phyloP scores from a whole-genome alignment of 2,329 filamentous ascomycete species.

The Orbilia quercus region DNA sequence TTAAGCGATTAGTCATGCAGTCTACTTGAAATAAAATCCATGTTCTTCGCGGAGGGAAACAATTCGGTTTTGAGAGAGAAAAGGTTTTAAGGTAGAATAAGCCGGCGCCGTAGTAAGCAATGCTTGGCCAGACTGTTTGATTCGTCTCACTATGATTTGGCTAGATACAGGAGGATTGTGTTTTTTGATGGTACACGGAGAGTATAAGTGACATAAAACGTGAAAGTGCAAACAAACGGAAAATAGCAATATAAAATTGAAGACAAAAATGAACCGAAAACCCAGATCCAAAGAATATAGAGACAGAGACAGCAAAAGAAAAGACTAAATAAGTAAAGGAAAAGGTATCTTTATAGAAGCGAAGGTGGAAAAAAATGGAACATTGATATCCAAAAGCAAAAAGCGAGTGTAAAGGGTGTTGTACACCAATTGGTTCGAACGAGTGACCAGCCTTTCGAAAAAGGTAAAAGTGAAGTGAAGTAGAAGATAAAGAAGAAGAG shows the following conservation, averaged over 20 bases:
- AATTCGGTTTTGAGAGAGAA: neutral
- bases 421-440: slow-evolving; percentile 50
- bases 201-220: too few species aligned
- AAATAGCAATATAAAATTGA: slow-evolving; percentile 14
- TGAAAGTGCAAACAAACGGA: too few species aligned
- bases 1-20: slow-evolving; percentile 32
- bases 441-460: slow-evolving; percentile 53
- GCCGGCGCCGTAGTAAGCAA: slow-evolving; percentile 13
- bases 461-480: slow-evolving; percentile 36
- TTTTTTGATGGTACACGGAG: slow-evolving; percentile 36
- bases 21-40: slow-evolving; percentile 5
- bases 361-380: slow-evolving; percentile 37
- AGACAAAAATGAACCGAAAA: slow-evolving; percentile 38
- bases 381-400: slow-evolving; percentile 27
- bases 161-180: slow-evolving; percentile 47
- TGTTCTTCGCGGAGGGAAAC: neutral
- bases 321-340: slow-evolving; percentile 9
- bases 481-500: neutral
- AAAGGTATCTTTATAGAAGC: slow-evolving; percentile 56
- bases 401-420: slow-evolving; percentile 52
- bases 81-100: slow-evolving; percentile 26
- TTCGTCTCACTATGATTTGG: slow-evolving; percentile 40
- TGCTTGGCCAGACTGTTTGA: slow-evolving; percentile 21
- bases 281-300: slow-evolving; percentile 27
- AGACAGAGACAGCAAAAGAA: slow-evolving; percentile 1